Conservation (phyloP, 805 yeast species). For the Priceomyces melissophilus region DNA sequence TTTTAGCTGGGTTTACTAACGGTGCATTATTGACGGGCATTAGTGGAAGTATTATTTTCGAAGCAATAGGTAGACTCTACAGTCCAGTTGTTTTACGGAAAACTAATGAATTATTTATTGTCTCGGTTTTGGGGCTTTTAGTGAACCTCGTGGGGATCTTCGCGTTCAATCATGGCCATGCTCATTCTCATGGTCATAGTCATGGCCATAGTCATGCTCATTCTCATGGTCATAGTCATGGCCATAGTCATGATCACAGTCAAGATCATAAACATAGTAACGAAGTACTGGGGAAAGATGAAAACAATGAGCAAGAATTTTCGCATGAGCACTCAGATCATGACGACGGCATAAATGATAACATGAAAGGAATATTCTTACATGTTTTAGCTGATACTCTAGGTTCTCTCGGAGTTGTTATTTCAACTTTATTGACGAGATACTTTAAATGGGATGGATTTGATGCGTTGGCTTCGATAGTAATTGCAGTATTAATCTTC, state of each 20-base stretch:
- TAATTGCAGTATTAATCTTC: conserved; percentile 79
- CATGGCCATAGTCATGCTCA: conserved; percentile 33
- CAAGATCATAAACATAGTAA: conserved; percentile 9
- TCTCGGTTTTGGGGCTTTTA: conserved; percentile 75
- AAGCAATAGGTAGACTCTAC: conserved; percentile 77
- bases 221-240: conserved; percentile 22
- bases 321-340: conserved; percentile 8
- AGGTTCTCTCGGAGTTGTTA: conserved; percentile 96
- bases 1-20: conserved; percentile 92
- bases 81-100: conserved; percentile 75
- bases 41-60: conserved; percentile 81
- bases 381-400: conserved; percentile 94
- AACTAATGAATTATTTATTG: conserved; percentile 81
- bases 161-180: conserved; percentile 87
- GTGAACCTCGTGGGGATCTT: conserved; percentile 91
- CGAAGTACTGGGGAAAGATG: not conserved
- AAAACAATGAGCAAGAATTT: not conserved
- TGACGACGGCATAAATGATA: conserved; percentile 42
- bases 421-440: conserved; percentile 77
- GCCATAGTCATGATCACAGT: conserved; percentile 16
- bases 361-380: conserved; percentile 90
- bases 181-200: conserved; percentile 32
- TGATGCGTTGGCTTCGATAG: conserved; percentile 88
- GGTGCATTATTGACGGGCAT: conserved; percentile 87
- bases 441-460: conserved; percentile 68